Evolutionary conservation across 2,329 filamentous ascomycete genomes (phyloP).

Genomic region (Talaromyces atroroseus): DNA sequence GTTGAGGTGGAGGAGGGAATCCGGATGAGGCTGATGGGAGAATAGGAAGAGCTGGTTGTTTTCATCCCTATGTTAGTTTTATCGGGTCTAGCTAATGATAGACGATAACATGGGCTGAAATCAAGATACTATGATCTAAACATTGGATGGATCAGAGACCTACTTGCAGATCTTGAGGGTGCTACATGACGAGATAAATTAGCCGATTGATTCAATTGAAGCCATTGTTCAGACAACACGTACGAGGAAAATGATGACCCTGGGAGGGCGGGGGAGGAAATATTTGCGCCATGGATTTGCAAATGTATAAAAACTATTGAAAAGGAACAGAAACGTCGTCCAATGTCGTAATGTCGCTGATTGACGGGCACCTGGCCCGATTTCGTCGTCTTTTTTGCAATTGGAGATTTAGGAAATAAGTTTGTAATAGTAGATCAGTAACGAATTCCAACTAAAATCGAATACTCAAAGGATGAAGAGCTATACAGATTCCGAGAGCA

Average conservation of each 20-base stretch:
- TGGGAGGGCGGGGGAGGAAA: slow-evolving; percentile 15
- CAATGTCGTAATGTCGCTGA: neutral
- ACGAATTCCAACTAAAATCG: too few species aligned
- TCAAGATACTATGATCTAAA: neutral
- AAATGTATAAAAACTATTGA: neutral
- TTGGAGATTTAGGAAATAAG: neutral
- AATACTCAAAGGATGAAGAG: neutral
- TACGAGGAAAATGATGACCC: slow-evolving; percentile 15
- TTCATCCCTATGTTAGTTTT: neutral
- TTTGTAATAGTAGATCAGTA: neutral
- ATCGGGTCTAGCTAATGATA: neutral
- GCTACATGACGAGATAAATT: neutral
- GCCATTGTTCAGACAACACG: neutral
- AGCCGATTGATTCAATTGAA: neutral
- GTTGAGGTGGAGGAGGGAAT: slow-evolving; percentile 22
- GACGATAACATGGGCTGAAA: neutral
- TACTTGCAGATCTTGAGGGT: slow-evolving; percentile 14
- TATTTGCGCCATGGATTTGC: slow-evolving; percentile 10
- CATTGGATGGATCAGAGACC: neutral
- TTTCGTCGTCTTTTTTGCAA: neutral
- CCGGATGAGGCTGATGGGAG: neutral
- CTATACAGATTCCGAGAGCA: neutral
- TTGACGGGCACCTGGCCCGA: slow-evolving; percentile 5
- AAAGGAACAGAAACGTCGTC: neutral
- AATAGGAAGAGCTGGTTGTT: neutral